A percentile compares a stretch with the other conserved stretches of the same genome.
Conservation (phyloP, 108 stramenopile genomes). For the Hondaea fermentalgiana region DNA sequence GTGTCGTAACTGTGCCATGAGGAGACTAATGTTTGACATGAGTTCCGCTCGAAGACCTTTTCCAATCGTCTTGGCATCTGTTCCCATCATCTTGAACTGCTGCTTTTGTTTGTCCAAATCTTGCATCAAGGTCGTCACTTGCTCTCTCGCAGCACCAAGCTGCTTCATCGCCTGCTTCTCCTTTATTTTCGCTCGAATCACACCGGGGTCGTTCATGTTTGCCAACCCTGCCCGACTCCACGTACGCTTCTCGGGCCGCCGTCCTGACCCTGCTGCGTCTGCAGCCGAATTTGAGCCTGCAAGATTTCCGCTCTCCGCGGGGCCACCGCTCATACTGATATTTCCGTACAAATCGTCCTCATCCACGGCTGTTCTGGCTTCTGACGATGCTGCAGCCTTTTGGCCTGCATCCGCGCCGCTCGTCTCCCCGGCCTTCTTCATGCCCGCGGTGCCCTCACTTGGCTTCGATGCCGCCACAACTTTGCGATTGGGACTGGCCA, state of each 20-base stretch:
- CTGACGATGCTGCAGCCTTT: too few species aligned
- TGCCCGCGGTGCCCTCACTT: too few species aligned
- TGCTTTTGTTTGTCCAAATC: not conserved
- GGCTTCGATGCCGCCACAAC: not conserved
- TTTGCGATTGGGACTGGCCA: not conserved
- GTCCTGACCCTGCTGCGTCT: not conserved
- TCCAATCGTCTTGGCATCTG: not conserved
- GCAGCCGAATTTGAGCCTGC: not conserved
- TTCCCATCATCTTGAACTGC: not conserved
- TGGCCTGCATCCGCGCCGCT: too few species aligned
- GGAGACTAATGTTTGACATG: not conserved
- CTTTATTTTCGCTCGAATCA: not conserved
- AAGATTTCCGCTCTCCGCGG: not conserved
- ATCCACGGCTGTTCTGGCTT: not conserved
- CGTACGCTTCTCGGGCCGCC: not conserved
- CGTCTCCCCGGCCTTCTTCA: too few species aligned
- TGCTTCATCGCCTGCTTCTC: conserved; percentile 12
- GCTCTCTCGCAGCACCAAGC: not conserved
- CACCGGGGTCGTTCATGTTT: not conserved
- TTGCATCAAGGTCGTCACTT: not conserved
- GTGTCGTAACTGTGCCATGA: not conserved
- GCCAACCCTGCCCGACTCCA: conserved; percentile 12
- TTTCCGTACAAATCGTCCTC: not conserved
- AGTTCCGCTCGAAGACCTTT: not conserved
- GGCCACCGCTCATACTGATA: not conserved